phyloP scores from a whole-genome alignment of 1,284 basidiomycete species.

The Volvariella volvacea region DNA sequence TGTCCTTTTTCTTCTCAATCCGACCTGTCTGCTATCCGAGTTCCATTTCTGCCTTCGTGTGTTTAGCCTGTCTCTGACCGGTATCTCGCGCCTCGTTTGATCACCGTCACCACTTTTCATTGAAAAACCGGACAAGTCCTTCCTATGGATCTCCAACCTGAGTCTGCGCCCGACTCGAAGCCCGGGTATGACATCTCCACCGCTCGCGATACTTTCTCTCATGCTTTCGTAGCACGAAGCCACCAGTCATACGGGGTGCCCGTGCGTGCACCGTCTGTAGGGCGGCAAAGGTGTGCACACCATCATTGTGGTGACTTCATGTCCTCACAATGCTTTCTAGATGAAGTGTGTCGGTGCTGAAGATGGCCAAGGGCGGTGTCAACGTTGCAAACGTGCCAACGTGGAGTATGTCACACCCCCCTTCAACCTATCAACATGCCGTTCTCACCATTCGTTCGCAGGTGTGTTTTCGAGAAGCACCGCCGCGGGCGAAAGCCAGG shows the following conservation, averaged over 20 bases:
- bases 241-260: constrained; percentile 64
- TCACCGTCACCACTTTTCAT: constrained; percentile 27
- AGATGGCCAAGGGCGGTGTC: constrained; percentile 67
- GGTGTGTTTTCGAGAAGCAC: constrained; percentile 81
- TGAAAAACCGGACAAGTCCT: constrained; percentile 22
- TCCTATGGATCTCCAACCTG: constrained; percentile 29
- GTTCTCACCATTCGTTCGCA: constrained; percentile 18
- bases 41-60: constrained; percentile 15
- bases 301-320: constrained; percentile 12
- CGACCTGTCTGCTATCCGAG: constrained; percentile 9
- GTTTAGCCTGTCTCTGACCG: neutral
- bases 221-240: constrained; percentile 24
- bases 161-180: constrained; percentile 26
- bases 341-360: constrained; percentile 87
- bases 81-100: constrained; percentile 21
- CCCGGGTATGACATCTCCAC: constrained; percentile 17
- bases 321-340: constrained; percentile 29
- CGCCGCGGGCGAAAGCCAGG: constrained; percentile 81
- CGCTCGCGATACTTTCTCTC: constrained; percentile 9
- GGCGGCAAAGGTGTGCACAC: constrained; percentile 58
- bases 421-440: constrained; percentile 11
- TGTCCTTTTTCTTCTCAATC: constrained; percentile 9
- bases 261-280: constrained; percentile 78
- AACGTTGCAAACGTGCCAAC: constrained; percentile 73
- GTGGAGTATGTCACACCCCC: constrained; percentile 45